These are phyloP conservation scores for Monilinia polystroma DNA, from an alignment of 2,329 filamentous ascomycete genomes.

Conservation along the genomic window DNA sequence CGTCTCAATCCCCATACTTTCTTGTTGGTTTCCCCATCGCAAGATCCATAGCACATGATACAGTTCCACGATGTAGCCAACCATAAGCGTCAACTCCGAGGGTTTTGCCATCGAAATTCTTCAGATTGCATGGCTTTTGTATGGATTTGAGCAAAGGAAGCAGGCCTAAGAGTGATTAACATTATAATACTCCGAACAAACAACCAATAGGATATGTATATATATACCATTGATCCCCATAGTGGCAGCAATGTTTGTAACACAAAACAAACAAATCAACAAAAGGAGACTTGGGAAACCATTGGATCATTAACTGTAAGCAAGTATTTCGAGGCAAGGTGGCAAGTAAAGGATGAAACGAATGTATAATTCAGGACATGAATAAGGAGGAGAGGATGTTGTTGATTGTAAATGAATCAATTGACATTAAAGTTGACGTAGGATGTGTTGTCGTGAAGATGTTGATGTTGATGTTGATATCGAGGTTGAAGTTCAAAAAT, in stretches of 20 bases:
- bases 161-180: conserved; percentile 58
- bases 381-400: background rate
- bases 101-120: conserved; percentile 82
- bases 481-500: conserved; percentile 2
- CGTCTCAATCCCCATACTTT: conserved; percentile 57
- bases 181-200: conserved; percentile 25
- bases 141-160: conserved; percentile 94
- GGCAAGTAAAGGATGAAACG: conserved; percentile 14
- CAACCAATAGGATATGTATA: background rate
- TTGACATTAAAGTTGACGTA: conserved; percentile 4
- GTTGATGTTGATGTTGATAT: background rate
- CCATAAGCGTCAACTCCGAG: conserved; percentile 97
- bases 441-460: conserved; percentile 6
- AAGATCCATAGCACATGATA: conserved; percentile 86
- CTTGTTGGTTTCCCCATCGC: conserved; percentile 84
- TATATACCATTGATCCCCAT: conserved; percentile 32
- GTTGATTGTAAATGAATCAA: background rate
- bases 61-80: conserved; percentile 93
- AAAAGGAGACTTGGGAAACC: conserved; percentile 28
- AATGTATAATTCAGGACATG: conserved; percentile 14
- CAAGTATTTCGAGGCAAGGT: conserved; percentile 6
- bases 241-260: conserved; percentile 26
- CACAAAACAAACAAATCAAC: conserved; percentile 29
- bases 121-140: conserved; percentile 81
- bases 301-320: conserved; percentile 4